Evolutionary conservation across 2,329 filamentous ascomycete species (phyloP).

Genomic region (Aspergillus sp.): DNA sequence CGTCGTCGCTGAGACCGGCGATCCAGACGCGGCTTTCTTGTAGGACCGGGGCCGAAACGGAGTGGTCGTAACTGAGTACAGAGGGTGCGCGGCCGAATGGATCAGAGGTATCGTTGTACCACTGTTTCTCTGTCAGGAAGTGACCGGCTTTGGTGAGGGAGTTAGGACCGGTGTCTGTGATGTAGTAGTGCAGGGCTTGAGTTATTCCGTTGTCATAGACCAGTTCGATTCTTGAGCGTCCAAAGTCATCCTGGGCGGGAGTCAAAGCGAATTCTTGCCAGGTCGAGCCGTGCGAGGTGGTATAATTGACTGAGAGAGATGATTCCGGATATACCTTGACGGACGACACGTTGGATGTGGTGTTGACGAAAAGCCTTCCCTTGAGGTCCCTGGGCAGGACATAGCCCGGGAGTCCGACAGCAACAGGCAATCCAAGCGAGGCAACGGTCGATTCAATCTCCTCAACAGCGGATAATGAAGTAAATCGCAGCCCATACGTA

Average conservation of each 20-base stretch:
- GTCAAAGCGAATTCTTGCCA: conserved; percentile 33
- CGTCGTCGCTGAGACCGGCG: conserved; percentile 57
- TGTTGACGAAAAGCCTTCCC: conserved; percentile 43
- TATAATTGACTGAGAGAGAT: not conserved
- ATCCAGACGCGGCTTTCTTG: conserved; percentile 53
- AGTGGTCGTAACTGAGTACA: conserved; percentile 52
- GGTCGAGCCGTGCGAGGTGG: conserved; percentile 2
- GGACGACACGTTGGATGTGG: conserved; percentile 18
- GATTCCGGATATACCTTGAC: conserved; percentile 38
- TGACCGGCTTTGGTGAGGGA: conserved; percentile 44
- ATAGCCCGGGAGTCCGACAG: conserved; percentile 52
- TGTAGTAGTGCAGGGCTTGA: conserved; percentile 54
- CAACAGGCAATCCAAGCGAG: conserved; percentile 43
- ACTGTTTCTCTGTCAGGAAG: conserved; percentile 53
- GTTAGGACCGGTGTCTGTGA: conserved; percentile 46
- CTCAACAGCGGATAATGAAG: conserved; percentile 46
- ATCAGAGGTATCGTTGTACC: conserved; percentile 49
- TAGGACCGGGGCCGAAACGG: conserved; percentile 29
- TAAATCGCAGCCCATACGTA: conserved; percentile 50
- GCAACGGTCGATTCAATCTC: conserved; percentile 45
- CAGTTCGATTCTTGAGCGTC: conserved; percentile 46
- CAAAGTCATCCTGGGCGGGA: conserved; percentile 43
- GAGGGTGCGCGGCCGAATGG: conserved; percentile 53
- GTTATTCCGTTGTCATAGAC: conserved; percentile 43
- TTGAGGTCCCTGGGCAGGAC: conserved; percentile 47